Evolutionary conservation across 179 eudicot genomes (phyloP), one percentile per base, ranked within the genome.

Genomic region (Silene noctiflora): DNA sequence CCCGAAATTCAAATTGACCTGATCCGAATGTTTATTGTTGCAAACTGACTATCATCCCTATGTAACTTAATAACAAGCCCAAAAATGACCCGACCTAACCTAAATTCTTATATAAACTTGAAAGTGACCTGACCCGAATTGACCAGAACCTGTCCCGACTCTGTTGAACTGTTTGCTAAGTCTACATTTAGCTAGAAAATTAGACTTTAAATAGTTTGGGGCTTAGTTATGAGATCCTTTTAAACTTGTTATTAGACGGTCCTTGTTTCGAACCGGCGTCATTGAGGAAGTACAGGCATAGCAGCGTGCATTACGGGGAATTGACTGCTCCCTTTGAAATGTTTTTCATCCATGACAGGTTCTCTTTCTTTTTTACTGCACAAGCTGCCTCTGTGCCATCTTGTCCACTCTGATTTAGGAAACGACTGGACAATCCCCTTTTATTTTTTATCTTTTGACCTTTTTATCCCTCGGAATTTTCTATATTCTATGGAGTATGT

Each of bases 241-340:
- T 39, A 11, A 39, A 39, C 46, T 7, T 39, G 46, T 1, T 39
- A 39, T 39, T 7, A 39, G 11, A 39, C 46, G 11, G 1, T 33
- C 8, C 59, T 4, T 5, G n/a, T 3, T 5, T 7, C 20, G 59
- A 14, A 0, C 0, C 20, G 20, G 19, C 7, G 19, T 7, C 56
- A 19, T 19, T 55, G 3, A 72, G 33, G 14, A 67, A 33, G 42
- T 55, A 27, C 51, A 78, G 51, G 53, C 16, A 4, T 11, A 71
- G 16, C 79, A 75, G 82, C 84, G 84, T 82, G 85, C 72, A 29
- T 75, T 73, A 71, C 74, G 84, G 84, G 81, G 67, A 79, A 71
- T 75, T 78, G 85, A 85, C 81, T 77, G 65, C 75, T 53, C 67
- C 35, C 21, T 33, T 4, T 8, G 12, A 35, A 44, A 42, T 19